Evolutionary conservation across 2,329 filamentous ascomycete genomes (phyloP), one percentile per base, ranked within the genome.

Genomic region (Trichoderma sp.): DNA sequence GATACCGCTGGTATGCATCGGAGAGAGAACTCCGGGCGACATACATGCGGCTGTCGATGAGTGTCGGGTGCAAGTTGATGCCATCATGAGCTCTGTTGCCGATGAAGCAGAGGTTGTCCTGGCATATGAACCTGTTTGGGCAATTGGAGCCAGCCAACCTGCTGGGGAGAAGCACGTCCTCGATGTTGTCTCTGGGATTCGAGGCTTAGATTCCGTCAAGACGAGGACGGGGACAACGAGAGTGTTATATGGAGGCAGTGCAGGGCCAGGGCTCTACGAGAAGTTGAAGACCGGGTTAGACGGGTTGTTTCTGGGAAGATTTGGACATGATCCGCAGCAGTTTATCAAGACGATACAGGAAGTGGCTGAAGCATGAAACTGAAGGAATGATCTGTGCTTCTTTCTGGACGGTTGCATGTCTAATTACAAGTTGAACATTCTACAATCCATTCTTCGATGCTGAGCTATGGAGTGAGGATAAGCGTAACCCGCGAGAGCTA

Each of bases 101-200:
- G 86, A 86, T 12, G 87, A 90, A 18, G 89, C 91, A 0, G 92
- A 95, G 65, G 88, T 97, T 6, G 89, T 96, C 7, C 88, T 97
- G 75, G 94, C 94, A 1, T 97, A 97, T 81, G 94, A 97, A 85
- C 94, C 94, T 8, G 94, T 97, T 1, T 97, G 94, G 94, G 94
- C 94, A 1, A 97, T 97, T 83, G 94, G 94, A 0, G 92, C 94
- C 11, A 86, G 89, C 1, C 86, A 92, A 80, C 94, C 94, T 3
- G 94, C 94, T 0, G 88, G 88, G 8, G 89, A 92, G 21, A 91
- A 92, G 77, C 92, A 97, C 81, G 93, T 97, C 0, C 88, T 92
- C 4, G 89, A 87, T 50, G 93, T 97, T 2, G 91, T 93, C 18
- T 88, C 88, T 79, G 90, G 90, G 21, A 87, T 95, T 66, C 88